phyloP scores from a whole-genome alignment of 305 asterid genomes.

The Caryopteris hybrid region DNA sequence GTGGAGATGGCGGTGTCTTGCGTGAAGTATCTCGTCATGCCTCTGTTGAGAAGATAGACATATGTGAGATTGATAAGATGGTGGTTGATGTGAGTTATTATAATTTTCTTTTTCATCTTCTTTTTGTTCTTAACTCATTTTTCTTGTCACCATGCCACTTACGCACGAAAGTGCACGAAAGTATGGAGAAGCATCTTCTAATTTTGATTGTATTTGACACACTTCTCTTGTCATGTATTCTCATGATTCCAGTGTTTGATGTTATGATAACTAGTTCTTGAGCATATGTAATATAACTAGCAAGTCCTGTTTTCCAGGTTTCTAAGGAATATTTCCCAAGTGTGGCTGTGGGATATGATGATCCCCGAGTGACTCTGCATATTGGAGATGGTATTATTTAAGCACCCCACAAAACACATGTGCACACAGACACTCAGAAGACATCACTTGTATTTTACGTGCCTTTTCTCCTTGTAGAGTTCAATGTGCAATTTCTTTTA shows the following conservation, averaged over 20 bases:
- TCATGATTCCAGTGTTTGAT: conserved; percentile 5
- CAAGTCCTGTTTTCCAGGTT: conserved; percentile 44
- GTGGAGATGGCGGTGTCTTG: conserved; percentile 99
- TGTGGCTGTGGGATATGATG: conserved; percentile 86
- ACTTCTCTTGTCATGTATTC: conserved; percentile 6
- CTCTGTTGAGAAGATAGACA: conserved; percentile 86
- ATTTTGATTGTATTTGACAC: background rate
- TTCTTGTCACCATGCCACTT: no score
- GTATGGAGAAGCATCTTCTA: background rate
- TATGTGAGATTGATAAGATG: conserved; percentile 98
- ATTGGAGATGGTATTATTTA: conserved; percentile 77
- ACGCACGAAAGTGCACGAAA: no score
- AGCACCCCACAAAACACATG: background rate
- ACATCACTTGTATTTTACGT: background rate
- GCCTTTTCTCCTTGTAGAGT: background rate
- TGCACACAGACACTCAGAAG: background rate
- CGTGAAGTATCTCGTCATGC: conserved; percentile 94
- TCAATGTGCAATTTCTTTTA: background rate
- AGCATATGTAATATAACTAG: conserved; percentile 10
- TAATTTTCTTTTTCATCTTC: background rate
- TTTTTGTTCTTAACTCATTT: background rate
- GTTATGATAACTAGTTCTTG: background rate
- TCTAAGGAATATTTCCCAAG: conserved; percentile 80
- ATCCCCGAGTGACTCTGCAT: conserved; percentile 88
- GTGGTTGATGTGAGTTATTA: conserved; percentile 80